These are phyloP conservation scores for Candida qinlingensis DNA, from an alignment of 805 yeast genomes.

Conservation along the genomic window DNA sequence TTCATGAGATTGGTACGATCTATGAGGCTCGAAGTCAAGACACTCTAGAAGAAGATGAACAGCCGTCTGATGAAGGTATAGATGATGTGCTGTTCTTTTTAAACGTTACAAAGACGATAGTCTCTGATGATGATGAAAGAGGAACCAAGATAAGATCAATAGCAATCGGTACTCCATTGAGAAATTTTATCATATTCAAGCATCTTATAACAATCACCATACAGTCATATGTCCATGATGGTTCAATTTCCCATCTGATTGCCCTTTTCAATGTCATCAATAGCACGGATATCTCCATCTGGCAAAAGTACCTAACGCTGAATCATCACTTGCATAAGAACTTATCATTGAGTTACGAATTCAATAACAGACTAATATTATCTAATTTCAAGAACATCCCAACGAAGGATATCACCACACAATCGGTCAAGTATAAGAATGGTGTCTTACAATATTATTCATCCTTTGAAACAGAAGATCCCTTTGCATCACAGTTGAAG, in stretches of 20 bases:
- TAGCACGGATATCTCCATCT: conserved; percentile 18
- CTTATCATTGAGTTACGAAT: conserved; percentile 16
- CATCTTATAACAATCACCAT: conserved; percentile 52
- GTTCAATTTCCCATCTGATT: conserved; percentile 15
- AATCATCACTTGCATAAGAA: conserved; percentile 15
- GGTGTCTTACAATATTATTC: conserved; percentile 22
- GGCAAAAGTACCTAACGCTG: conserved; percentile 12
- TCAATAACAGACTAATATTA: conserved; percentile 19
- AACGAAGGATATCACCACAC: conserved; percentile 10
- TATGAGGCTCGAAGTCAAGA: conserved; percentile 10
- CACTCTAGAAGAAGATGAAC: not conserved
- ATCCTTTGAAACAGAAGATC: conserved; percentile 29
- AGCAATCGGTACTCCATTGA: conserved; percentile 49
- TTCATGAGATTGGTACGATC: conserved; percentile 19
- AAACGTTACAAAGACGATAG: conserved; percentile 49
- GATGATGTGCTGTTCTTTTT: conserved; percentile 46
- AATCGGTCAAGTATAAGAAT: conserved; percentile 16
- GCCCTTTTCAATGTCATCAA: conserved; percentile 21
- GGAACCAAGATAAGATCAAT: conserved; percentile 58
- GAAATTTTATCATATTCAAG: conserved; percentile 50
- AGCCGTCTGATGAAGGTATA: not conserved
- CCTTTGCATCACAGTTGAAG: conserved; percentile 30
- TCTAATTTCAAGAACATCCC: conserved; percentile 20
- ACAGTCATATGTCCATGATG: conserved; percentile 27
- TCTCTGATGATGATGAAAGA: conserved; percentile 35